A percentile compares a stretch with the other conserved stretches of the same genome.
These are phyloP conservation scores for Effrenium voratum DNA, from an alignment of 73 alveolate genomes.

Conservation along the genomic window DNA sequence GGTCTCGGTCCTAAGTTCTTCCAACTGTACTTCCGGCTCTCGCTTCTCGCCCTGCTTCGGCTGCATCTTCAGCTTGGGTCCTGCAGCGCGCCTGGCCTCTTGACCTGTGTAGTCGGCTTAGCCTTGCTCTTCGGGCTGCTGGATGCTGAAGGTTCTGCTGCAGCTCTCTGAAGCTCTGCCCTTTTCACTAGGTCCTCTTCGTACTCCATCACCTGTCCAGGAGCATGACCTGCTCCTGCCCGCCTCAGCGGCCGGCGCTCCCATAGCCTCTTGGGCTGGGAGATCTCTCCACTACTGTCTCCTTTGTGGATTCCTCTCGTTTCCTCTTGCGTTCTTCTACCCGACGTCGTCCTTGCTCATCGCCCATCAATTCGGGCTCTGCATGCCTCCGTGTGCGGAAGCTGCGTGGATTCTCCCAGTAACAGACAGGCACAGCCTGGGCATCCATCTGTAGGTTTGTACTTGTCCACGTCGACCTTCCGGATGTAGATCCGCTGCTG, in stretches of 20 bases:
- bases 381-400: slow-evolving; percentile 25
- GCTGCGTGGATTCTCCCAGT: too few species aligned
- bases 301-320: not conserved
- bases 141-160: not conserved
- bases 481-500: too few species aligned
- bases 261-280: not conserved
- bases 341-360: not conserved
- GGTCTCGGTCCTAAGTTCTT: too few species aligned
- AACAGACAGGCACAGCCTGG: too few species aligned
- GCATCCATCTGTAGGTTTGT: too few species aligned
- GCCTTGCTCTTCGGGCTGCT: not conserved
- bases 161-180: not conserved
- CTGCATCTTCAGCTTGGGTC: too few species aligned
- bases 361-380: slow-evolving; percentile 19
- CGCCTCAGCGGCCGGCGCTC: not conserved
- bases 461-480: too few species aligned
- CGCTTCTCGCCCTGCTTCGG: too few species aligned
- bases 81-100: not conserved
- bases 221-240: not conserved
- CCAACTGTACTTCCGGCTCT: too few species aligned
- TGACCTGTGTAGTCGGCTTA: not conserved
- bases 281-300: not conserved
- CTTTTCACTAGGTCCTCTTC: not conserved
- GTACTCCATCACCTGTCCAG: not conserved
- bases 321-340: not conserved